These are phyloP conservation scores for Bryum argenteum DNA, from an alignment of 225 moss, liverwort and hornwort genomes.

Conservation along the genomic window DNA sequence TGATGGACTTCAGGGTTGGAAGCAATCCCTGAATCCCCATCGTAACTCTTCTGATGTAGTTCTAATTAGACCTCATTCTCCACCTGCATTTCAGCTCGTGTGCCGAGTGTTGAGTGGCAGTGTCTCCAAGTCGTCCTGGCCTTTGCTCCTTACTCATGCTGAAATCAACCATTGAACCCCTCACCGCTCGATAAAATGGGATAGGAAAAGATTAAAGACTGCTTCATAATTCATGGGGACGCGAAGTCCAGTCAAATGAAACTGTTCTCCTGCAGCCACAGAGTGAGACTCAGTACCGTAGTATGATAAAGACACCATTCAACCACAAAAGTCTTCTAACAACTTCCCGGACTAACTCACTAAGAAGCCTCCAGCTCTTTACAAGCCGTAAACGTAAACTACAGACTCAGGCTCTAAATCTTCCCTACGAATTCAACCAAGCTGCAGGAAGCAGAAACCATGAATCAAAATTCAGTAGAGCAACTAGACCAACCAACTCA, in stretches of 20 bases:
- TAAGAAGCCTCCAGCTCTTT: background rate
- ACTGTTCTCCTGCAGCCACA: background rate
- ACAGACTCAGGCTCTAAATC: background rate
- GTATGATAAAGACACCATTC: background rate
- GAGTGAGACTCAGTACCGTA: background rate
- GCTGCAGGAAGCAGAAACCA: background rate
- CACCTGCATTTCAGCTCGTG: slow-evolving; percentile 60
- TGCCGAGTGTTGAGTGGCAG: slow-evolving; percentile 45
- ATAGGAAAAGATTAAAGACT: slow-evolving; percentile 9
- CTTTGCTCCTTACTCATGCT: slow-evolving; percentile 44
- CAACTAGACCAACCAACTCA: background rate
- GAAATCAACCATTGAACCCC: slow-evolving; percentile 14
- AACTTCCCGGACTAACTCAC: background rate
- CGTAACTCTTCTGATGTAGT: slow-evolving; percentile 1
- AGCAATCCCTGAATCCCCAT: slow-evolving; percentile 98
- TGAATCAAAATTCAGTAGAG: background rate
- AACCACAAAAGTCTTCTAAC: background rate
- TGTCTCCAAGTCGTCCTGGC: slow-evolving; percentile 28
- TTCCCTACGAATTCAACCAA: background rate
- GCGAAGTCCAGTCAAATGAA: slow-evolving; percentile 4
- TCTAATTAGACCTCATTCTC: slow-evolving; percentile 39
- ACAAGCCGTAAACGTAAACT: background rate
- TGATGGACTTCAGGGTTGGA: slow-evolving; percentile 83
- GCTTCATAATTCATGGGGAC: background rate
- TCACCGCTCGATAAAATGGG: slow-evolving; percentile 4